These are phyloP conservation scores for Deinandra increscens DNA, from an alignment of 129 eudicot genomes.

Conservation along the genomic window DNA sequence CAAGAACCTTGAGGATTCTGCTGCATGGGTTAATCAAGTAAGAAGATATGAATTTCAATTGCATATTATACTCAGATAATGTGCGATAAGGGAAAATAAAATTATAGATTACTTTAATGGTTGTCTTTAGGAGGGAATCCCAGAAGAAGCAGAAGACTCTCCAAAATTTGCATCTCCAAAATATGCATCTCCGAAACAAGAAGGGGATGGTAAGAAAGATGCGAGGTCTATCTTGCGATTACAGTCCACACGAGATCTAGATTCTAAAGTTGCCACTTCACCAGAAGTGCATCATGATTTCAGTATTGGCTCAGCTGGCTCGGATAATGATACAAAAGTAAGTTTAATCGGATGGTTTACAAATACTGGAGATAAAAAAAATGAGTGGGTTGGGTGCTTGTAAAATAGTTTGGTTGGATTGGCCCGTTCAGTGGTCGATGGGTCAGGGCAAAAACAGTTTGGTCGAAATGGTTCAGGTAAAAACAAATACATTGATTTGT, in stretches of 20 bases:
- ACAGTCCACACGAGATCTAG: constrained; percentile 40
- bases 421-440: not conserved
- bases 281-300: constrained; percentile 40
- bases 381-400: not conserved
- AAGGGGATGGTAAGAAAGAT: constrained; percentile 34
- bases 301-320: constrained; percentile 52
- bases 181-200: constrained; percentile 48
- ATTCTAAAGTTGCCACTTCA: constrained; percentile 37
- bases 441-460: not conserved
- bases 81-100: not conserved
- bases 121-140: constrained; percentile 54
- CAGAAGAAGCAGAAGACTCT: constrained; percentile 45
- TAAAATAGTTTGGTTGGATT: not conserved
- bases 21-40: constrained; percentile 54
- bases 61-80: constrained; percentile 3
- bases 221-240: constrained; percentile 39
- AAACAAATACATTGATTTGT: not conserved
- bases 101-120: not conserved
- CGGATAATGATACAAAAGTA: constrained; percentile 63
- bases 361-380: not conserved
- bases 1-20: constrained; percentile 47
- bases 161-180: constrained; percentile 37
- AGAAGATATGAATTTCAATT: constrained; percentile 18
- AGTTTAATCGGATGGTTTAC: constrained; percentile 25
- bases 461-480: not conserved